Evolutionary conservation across 116 monocot species (phyloP).

Genomic region (Dioscorea cayenensis): DNA sequence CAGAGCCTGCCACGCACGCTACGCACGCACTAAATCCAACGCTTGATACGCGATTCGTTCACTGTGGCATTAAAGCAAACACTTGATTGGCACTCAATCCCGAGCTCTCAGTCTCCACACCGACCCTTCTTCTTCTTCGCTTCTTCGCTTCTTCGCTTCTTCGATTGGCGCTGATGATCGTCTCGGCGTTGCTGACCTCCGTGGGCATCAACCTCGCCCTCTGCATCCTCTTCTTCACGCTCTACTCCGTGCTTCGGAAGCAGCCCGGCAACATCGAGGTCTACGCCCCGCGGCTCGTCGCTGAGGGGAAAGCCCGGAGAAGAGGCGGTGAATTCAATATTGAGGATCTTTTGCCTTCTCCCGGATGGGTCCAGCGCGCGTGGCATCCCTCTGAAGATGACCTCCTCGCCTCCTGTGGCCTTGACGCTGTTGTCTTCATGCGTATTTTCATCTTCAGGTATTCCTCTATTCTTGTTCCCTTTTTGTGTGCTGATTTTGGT

Average conservation of each 20-base stretch:
- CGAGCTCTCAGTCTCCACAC: no score
- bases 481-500: neutral
- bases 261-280: slow-evolving; percentile 52
- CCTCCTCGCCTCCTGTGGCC: slow-evolving; percentile 50
- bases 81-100: no score
- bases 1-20: no score
- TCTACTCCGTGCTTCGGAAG: slow-evolving; percentile 75
- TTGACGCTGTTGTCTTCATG: slow-evolving; percentile 89
- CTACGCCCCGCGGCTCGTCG: slow-evolving; percentile 71
- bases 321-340: slow-evolving; percentile 27
- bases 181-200: slow-evolving; percentile 82
- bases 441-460: slow-evolving; percentile 86
- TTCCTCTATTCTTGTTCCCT: neutral
- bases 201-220: slow-evolving; percentile 92
- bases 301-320: slow-evolving; percentile 19
- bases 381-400: slow-evolving; percentile 79
- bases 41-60: no score
- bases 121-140: no score
- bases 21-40: no score
- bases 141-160: neutral
- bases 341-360: slow-evolving; percentile 60
- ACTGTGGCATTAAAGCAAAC: no score
- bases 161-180: slow-evolving; percentile 42
- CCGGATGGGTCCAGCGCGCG: slow-evolving; percentile 58
- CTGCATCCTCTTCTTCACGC: slow-evolving; percentile 49